Percentiles rank a stretch among this genome's conserved stretches.
These are phyloP conservation scores for Butyriboletus appendiculatus DNA, from an alignment of 1,284 basidiomycete genomes.

Conservation along the genomic window DNA sequence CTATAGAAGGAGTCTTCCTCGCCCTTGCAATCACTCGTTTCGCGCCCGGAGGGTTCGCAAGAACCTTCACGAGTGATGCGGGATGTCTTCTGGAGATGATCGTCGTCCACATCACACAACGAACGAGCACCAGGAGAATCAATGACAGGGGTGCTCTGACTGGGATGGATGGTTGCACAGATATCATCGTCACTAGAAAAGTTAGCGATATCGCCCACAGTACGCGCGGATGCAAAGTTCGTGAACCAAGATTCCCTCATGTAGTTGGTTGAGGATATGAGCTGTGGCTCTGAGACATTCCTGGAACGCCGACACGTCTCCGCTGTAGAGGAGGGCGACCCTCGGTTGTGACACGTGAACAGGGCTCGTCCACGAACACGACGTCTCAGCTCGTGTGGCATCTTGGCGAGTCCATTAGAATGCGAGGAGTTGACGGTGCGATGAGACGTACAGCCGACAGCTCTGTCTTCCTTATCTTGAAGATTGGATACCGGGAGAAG, in stretches of 20 bases:
- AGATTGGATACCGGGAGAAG: constrained; percentile 19
- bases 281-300: constrained; percentile 28
- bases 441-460: constrained; percentile 8
- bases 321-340: neutral
- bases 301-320: constrained; percentile 7
- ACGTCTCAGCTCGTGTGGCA: neutral
- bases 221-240: constrained; percentile 9
- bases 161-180: neutral
- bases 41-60: neutral
- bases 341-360: neutral
- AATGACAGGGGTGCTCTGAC: neutral
- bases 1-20: constrained; percentile 29
- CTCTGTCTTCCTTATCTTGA: constrained; percentile 3
- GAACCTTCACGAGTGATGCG: neutral
- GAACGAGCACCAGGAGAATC: neutral
- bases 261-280: constrained; percentile 18
- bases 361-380: constrained; percentile 1
- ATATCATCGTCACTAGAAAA: constrained; percentile 5
- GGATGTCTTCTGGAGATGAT: neutral
- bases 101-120: neutral
- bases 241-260: constrained; percentile 22
- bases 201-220: constrained; percentile 14
- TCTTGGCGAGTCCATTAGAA: neutral
- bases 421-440: neutral
- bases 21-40: neutral